Evolutionary conservation across 2,329 filamentous ascomycete species (phyloP).

Genomic region (Rhynchosporium graminicola): DNA sequence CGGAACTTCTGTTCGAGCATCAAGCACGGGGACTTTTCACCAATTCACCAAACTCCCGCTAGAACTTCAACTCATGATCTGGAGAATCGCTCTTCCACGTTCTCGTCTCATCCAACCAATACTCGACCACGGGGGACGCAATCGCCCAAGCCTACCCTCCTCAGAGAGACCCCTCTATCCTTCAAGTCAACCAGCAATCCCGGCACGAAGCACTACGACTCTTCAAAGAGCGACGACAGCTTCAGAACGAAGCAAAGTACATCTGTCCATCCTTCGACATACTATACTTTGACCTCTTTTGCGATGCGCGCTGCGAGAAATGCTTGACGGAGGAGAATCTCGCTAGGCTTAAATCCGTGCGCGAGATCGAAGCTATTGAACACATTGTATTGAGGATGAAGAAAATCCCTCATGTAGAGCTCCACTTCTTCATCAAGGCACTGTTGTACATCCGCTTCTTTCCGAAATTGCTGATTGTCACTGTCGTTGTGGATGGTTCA

Average conservation of each 20-base stretch:
- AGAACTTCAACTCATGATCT: constrained; percentile 6
- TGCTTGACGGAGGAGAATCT: too few relatives aligned
- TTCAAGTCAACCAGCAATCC: not conserved
- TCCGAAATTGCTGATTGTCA: too few relatives aligned
- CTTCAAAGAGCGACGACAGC: not conserved
- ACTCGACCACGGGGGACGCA: not conserved
- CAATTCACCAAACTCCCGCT: not conserved
- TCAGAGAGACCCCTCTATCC: not conserved
- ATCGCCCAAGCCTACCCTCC: not conserved
- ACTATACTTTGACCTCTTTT: not conserved
- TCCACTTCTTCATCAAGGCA: too few relatives aligned
- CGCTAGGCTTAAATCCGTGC: too few relatives aligned
- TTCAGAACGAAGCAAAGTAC: not conserved
- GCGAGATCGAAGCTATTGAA: too few relatives aligned
- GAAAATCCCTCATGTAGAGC: too few relatives aligned
- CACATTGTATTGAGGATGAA: too few relatives aligned
- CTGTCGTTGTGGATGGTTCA: too few relatives aligned
- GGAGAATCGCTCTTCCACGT: not conserved
- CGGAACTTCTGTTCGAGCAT: too few relatives aligned
- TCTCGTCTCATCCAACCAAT: not conserved
- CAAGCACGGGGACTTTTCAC: not conserved
- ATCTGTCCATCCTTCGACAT: constrained; percentile 7
- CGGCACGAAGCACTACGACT: not conserved
- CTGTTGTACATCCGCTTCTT: too few relatives aligned
- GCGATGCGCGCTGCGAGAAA: not conserved